Base-by-base conservation (phyloP, 148 eudicot genomes). In the Rhododendron vialii region DNA sequence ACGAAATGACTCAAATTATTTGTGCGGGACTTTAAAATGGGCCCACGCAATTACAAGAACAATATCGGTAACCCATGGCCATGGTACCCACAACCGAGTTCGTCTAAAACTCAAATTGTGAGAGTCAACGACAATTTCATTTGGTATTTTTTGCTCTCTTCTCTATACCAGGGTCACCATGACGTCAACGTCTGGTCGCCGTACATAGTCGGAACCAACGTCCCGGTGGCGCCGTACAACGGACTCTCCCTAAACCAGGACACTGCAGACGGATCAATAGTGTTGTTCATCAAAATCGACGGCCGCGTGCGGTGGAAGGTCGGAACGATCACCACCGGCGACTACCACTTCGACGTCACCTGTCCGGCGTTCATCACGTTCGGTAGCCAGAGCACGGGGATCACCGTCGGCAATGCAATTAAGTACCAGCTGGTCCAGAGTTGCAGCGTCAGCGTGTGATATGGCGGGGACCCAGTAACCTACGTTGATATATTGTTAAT, bases 161-260 rank as follows among this genome's bases (percentile, higher is more conserved):
- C 4, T 30, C 18, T 4, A 71, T 4, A 71, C 18, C 41, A 96
- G 82, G 96, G 92, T 53, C 87, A 92, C 55, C 84, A 89, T 0
- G 92, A 82, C 57, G 57, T 43, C 12, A 90, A 88, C 83, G 90
- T 93, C 10, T 96, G 99, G 99, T 93, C 98, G 1, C 99, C 98
- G 11, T 93, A 91, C 48, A 45, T 96, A 8, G 89, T 87, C 73
- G 99, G 99, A 0, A 85, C 81, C 17, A 48, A 86, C 57, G 94
- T 96, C 43, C 98, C 98, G 3, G 94, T 96, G 3, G 96, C 98
- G 0, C 95, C 98, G 4, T 94, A 87, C 88, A 90, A 93, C 57
- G 93, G 98, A 0, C 12, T 85, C 1, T 86, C 91, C 24, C 89
- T 96, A 0, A 76, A 45, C 13, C 90, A 90, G 43, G 98, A 93